These are phyloP conservation scores for Thraustochytrium sp. DNA, from an alignment of 352 stramenopile species.

Conservation along the genomic window DNA sequence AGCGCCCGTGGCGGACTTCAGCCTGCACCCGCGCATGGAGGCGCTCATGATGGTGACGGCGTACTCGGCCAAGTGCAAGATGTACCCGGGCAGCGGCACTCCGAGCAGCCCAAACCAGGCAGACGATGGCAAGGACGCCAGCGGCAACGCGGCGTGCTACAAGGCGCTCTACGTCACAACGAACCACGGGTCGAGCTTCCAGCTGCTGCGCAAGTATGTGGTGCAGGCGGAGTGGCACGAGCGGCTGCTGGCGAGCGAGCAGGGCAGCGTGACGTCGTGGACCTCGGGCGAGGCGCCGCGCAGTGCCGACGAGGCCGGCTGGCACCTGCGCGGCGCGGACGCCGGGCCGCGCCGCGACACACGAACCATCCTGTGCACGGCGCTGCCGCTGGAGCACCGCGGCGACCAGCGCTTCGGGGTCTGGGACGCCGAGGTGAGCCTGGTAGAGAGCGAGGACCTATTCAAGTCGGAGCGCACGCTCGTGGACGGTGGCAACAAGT, in stretches of 20 bases:
- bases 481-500: slow-evolving; percentile 41
- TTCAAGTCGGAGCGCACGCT: slow-evolving; percentile 5
- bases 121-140: neutral
- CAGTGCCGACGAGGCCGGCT: neutral
- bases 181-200: slow-evolving; percentile 14
- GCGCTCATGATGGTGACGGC: neutral
- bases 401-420: slow-evolving; percentile 43
- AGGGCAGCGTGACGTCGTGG: neutral
- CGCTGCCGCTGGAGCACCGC: neutral
- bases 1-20: neutral
- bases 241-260: neutral
- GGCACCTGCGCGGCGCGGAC: neutral
- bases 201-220: slow-evolving; percentile 34
- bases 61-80: neutral
- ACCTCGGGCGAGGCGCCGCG: neutral
- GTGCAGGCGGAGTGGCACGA: slow-evolving; percentile 46
- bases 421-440: slow-evolving; percentile 41
- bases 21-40: neutral
- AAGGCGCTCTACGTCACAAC: slow-evolving; percentile 34
- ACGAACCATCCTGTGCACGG: neutral
- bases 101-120: neutral
- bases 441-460: slow-evolving; percentile 28
- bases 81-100: neutral
- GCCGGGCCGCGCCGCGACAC: neutral
- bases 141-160: slow-evolving; percentile 22